Conservation (phyloP, 2,329 filamentous ascomycete genomes). For the Neofusicoccum ribis region DNA sequence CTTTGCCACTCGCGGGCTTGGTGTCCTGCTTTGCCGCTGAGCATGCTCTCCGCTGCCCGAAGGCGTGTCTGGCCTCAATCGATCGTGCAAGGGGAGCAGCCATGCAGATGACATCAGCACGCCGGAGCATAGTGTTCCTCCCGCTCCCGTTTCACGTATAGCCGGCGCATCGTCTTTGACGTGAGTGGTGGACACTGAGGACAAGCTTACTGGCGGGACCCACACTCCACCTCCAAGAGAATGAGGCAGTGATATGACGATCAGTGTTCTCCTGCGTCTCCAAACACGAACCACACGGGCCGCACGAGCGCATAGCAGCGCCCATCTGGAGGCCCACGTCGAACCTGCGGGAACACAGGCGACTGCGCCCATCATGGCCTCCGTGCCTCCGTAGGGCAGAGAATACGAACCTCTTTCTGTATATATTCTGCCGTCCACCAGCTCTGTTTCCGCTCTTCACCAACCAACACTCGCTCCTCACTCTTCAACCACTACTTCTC, state of each 20-base stretch:
- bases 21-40: not conserved
- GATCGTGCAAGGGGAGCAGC: not conserved
- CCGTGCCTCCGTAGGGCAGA: not conserved
- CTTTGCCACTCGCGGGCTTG: not conserved
- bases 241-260: not conserved
- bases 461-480: constrained; percentile 11
- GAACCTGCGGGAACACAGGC: not conserved
- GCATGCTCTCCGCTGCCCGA: too few species aligned
- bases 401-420: constrained; percentile 1
- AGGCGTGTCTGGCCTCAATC: too few species aligned
- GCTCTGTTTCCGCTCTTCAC: not conserved
- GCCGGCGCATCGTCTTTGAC: not conserved
- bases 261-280: constrained; percentile 7
- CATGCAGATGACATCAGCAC: not conserved
- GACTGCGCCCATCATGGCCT: too few species aligned
- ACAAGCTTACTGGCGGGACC: not conserved
- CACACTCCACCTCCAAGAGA: not conserved
- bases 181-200: not conserved
- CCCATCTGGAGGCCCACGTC: not conserved
- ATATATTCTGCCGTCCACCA: not conserved
- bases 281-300: constrained; percentile 16
- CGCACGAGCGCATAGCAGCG: not conserved
- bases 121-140: not conserved
- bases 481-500: not conserved
- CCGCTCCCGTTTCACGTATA: not conserved